Conservation (phyloP, 2,329 filamentous ascomycete species). For the Aureobasidium sp. region DNA sequence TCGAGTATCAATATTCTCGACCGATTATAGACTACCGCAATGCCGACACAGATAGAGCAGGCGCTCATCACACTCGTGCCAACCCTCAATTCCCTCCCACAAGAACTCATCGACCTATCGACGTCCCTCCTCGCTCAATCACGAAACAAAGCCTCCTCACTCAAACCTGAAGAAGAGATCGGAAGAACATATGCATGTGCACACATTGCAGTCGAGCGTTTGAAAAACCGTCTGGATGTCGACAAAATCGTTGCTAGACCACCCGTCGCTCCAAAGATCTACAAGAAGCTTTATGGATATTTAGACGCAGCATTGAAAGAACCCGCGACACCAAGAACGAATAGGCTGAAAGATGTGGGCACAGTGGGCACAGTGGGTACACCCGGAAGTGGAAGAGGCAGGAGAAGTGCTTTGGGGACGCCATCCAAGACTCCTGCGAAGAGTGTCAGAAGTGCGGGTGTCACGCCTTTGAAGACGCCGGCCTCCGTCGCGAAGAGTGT, state of each 20-base stretch:
- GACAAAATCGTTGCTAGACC: slow-evolving; percentile 80
- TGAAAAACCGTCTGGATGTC: slow-evolving; percentile 80
- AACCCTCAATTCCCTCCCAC: slow-evolving; percentile 73
- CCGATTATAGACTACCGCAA: slow-evolving; percentile 38
- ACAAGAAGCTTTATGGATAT: slow-evolving; percentile 85
- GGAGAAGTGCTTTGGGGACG: slow-evolving; percentile 7
- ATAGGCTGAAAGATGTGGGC: slow-evolving; percentile 24
- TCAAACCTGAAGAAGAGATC: slow-evolving; percentile 90
- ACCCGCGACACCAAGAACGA: slow-evolving; percentile 38
- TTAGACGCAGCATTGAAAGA: slow-evolving; percentile 74
- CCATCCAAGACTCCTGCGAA: slow-evolving; percentile 17
- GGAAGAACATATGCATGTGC: slow-evolving; percentile 87
- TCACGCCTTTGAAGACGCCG: slow-evolving; percentile 7
- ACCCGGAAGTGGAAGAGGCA: slow-evolving; percentile 6
- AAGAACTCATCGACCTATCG: slow-evolving; percentile 75
- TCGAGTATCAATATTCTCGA: background rate
- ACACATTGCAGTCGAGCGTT: slow-evolving; percentile 89
- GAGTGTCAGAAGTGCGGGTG: slow-evolving; percentile 1
- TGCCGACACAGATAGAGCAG: slow-evolving; percentile 79
- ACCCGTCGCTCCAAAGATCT: slow-evolving; percentile 81
- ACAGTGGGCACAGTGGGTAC: background rate
- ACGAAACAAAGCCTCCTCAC: slow-evolving; percentile 75
- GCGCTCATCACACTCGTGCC: slow-evolving; percentile 79
- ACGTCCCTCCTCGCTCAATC: slow-evolving; percentile 83
- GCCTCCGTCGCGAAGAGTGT: background rate